phyloP scores from a whole-genome alignment of 805 yeast genomes.

The Candida odintsovae region DNA sequence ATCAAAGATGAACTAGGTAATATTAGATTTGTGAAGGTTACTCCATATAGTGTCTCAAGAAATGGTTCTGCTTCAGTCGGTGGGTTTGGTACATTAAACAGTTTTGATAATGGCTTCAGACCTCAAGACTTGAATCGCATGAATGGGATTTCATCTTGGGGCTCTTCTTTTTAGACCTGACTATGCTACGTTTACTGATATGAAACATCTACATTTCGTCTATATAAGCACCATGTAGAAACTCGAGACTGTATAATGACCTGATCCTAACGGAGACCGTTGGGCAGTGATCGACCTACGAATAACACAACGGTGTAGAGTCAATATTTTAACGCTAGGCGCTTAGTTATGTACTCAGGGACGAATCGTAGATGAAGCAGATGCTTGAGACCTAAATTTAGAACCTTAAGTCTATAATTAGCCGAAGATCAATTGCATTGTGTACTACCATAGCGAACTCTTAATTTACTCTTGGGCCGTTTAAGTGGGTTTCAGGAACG shows the following conservation, averaged over 20 bases:
- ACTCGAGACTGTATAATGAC: too few relatives aligned
- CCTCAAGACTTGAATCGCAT: neutral
- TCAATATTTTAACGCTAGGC: too few relatives aligned
- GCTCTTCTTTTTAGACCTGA: neutral
- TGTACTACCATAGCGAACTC: too few relatives aligned
- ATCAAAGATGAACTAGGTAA: slow-evolving; percentile 10
- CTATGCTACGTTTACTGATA: neutral
- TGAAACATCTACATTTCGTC: neutral
- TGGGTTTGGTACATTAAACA: neutral
- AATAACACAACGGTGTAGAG: too few relatives aligned
- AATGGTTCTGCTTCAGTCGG: neutral
- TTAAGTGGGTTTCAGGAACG: neutral
- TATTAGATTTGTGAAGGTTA: slow-evolving; percentile 12
- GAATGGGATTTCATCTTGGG: slow-evolving; percentile 1
- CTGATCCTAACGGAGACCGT: too few relatives aligned
- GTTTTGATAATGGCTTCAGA: neutral
- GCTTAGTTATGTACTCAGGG: too few relatives aligned
- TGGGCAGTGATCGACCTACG: too few relatives aligned
- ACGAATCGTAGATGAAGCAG: too few relatives aligned
- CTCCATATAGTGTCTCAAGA: neutral
- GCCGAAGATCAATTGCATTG: neutral
- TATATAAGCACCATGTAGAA: neutral
- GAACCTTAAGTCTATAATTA: neutral
- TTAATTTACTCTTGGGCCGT: too few relatives aligned
- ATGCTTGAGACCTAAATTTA: neutral